Evolutionary conservation across 257 asterid species (phyloP), one percentile per base, ranked within the genome.

Genomic region (Solanum ossicruentum): DNA sequence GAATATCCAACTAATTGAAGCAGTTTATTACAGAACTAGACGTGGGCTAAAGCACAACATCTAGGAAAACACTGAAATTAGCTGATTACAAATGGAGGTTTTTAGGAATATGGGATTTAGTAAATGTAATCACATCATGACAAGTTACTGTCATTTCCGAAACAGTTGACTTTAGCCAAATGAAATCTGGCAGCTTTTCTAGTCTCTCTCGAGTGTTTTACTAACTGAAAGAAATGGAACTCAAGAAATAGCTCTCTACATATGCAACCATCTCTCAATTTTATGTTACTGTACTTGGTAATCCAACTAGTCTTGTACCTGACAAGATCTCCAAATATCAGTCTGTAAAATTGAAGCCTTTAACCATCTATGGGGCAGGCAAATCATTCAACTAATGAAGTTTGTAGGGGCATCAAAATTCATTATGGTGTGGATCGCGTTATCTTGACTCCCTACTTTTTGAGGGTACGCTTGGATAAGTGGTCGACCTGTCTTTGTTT

Each of bases 401-500:
- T 12, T 73, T 21, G 60, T 17, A 2, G 26, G 12, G 61, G 23
- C 82, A 75, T 47, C 61, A 3, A 49, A 75, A 75, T 23, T 75
- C 61, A 75, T 49, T 75, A 8, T 75, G 82, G 43, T 49, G 82
- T 39, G 79, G 17, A 70, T 70, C 28, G 54, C 49, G 82, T 75
- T 75, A 26, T 75, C 82, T 75, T 15, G 65, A 52, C 65, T 51
- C 49, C 49, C 82, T 52, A 52, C 63, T 45, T 69, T 39, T 41
- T 69, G 78, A 51, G 21, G 52, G 77, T 8, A 71, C 84, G 41
- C 54, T 81, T 81, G 84, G 84, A 87, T 81, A 91, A 80, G 70
- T 88, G 90, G 89, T 83, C 86, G 89, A 61, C 47, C 77, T 18
- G 85, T 79, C 85, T 88, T 88, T 71, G 67, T 32, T 88, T 89